phyloP scores from a whole-genome alignment of 2,329 filamentous ascomycete species.

The Phialocephala subalpina region DNA sequence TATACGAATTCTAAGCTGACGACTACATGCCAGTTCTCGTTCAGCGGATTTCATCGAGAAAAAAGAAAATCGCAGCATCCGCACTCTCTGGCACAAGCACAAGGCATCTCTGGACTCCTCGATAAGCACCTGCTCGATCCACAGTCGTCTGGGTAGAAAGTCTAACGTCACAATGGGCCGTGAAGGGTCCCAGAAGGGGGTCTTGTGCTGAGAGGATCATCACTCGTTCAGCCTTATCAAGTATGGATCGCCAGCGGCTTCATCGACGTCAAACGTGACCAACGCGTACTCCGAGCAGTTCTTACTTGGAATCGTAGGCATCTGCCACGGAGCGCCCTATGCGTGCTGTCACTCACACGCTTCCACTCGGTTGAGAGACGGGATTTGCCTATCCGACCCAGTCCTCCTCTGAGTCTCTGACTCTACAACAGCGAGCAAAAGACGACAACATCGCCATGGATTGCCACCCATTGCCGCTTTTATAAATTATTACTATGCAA shows the following conservation, averaged over 20 bases:
- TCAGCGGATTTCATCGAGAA: background rate
- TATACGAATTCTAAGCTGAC: too few relatives aligned
- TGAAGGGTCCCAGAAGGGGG: background rate
- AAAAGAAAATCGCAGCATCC: background rate
- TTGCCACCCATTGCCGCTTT: background rate
- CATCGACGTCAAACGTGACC: constrained; percentile 10
- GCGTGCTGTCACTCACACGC: background rate
- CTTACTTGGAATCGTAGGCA: background rate
- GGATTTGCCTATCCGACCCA: background rate
- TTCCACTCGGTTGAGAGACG: background rate
- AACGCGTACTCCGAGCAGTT: constrained; percentile 14
- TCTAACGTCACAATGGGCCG: constrained; percentile 22
- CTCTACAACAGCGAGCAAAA: background rate
- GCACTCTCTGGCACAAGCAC: background rate
- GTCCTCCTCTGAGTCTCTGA: background rate
- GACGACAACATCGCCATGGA: background rate
- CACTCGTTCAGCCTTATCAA: constrained; percentile 18
- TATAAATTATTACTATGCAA: background rate
- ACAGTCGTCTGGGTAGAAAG: background rate
- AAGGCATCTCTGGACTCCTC: background rate
- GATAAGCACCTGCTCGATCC: background rate
- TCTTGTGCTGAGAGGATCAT: constrained; percentile 13
- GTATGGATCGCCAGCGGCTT: constrained; percentile 21
- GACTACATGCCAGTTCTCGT: background rate
- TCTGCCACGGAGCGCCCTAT: background rate